A percentile compares a stretch with the other conserved stretches of the same genome.
phyloP scores from a whole-genome alignment of 495 filamentous ascomycete species.

The Aspergillus heteromorphus region DNA sequence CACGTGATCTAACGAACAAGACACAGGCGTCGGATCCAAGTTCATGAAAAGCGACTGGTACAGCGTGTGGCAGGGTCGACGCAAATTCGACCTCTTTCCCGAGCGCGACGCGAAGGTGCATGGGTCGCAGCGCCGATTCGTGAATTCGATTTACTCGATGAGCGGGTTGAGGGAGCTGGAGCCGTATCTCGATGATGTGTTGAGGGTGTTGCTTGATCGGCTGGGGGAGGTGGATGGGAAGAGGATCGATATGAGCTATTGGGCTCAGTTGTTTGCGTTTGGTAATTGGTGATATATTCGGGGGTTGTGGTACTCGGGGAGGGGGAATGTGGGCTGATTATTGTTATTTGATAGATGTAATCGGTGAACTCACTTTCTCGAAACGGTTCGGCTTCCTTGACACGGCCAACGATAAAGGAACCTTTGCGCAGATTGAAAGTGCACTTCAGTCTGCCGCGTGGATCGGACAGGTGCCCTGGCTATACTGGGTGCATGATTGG shows the following conservation, averaged over 20 bases:
- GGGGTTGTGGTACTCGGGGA: no score
- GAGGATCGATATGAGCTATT: constrained; percentile 10
- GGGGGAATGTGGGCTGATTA: background rate
- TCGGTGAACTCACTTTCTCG: constrained; percentile 55
- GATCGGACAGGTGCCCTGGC: constrained; percentile 23
- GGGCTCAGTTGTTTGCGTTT: constrained; percentile 14
- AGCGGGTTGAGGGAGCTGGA: constrained; percentile 26
- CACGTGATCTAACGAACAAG: background rate
- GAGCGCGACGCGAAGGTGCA: constrained; percentile 21
- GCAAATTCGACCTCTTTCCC: constrained; percentile 27
- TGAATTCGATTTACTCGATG: constrained; percentile 23
- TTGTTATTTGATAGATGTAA: constrained; percentile 34
- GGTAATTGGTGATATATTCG: background rate
- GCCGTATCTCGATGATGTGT: constrained; percentile 18
- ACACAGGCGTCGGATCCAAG: background rate
- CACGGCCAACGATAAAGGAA: constrained; percentile 43
- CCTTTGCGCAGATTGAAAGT: constrained; percentile 29
- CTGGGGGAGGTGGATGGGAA: constrained; percentile 6
- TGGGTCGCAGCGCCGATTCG: constrained; percentile 17
- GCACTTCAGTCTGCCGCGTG: constrained; percentile 21
- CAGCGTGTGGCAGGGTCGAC: constrained; percentile 19
- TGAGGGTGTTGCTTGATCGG: constrained; percentile 19
- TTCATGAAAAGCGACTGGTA: constrained; percentile 11
- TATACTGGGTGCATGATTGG: constrained; percentile 19
- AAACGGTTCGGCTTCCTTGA: constrained; percentile 51